These are phyloP conservation scores for Thraustochytrium striatum DNA, from an alignment of 352 stramenopile genomes.

Conservation along the genomic window DNA sequence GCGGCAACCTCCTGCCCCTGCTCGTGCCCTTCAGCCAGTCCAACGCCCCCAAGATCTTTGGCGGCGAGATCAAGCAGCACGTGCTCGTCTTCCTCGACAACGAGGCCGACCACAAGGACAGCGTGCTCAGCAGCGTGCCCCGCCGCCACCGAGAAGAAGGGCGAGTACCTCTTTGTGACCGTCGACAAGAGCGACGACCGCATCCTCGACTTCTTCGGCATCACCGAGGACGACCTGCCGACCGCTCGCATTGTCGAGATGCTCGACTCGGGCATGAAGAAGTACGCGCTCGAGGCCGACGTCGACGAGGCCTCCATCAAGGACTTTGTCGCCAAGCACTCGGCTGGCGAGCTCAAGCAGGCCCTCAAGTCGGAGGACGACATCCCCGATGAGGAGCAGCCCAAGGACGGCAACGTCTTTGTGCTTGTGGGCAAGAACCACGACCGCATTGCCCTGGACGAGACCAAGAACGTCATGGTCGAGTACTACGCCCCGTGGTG, in stretches of 20 bases:
- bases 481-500: slow-evolving; percentile 88
- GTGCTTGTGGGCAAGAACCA: slow-evolving; percentile 86
- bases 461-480: slow-evolving; percentile 79
- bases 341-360: slow-evolving; percentile 72
- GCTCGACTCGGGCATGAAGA: slow-evolving; percentile 78
- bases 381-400: slow-evolving; percentile 65
- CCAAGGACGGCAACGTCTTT: slow-evolving; percentile 75
- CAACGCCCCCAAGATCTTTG: slow-evolving; percentile 81
- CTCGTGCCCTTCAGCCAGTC: slow-evolving; percentile 81
- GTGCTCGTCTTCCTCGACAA: slow-evolving; percentile 75
- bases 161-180: slow-evolving; percentile 79
- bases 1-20: slow-evolving; percentile 73
- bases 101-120: slow-evolving; percentile 64
- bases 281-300: slow-evolving; percentile 61
- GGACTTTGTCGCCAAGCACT: slow-evolving; percentile 73
- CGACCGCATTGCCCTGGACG: slow-evolving; percentile 75
- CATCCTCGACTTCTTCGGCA: slow-evolving; percentile 86
- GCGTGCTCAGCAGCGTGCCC: slow-evolving; percentile 63
- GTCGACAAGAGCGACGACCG: slow-evolving; percentile 76
- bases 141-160: slow-evolving; percentile 70
- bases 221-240: slow-evolving; percentile 76
- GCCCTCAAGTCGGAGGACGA: slow-evolving; percentile 83
- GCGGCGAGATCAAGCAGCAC: slow-evolving; percentile 73
- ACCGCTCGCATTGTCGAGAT: slow-evolving; percentile 81
- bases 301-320: slow-evolving; percentile 60